Evolutionary conservation across 257 asterid species (phyloP).

Genomic region (Mentha longifolia): DNA sequence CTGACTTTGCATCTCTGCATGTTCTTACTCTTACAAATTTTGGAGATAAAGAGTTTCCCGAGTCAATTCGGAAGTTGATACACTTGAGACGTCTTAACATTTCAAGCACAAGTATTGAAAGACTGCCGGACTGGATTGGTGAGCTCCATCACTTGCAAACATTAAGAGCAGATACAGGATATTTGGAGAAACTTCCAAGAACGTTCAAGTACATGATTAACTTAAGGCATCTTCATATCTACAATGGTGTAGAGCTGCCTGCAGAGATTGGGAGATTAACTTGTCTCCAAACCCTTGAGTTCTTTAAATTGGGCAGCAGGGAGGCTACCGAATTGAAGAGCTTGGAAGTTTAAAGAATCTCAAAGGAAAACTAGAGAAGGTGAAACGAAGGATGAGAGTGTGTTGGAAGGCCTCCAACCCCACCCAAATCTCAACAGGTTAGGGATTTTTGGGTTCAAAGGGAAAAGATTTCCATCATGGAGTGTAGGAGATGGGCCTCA

Average conservation of each 20-base stretch:
- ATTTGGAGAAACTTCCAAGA: not conserved
- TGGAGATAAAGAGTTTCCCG: not conserved
- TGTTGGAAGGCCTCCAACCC: conserved; percentile 23
- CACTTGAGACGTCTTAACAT: not conserved
- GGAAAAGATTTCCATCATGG: too few relatives aligned
- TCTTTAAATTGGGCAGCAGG: not conserved
- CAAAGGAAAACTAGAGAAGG: not conserved
- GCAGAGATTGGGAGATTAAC: conserved; percentile 10
- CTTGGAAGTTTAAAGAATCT: not conserved
- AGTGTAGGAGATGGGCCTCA: too few relatives aligned
- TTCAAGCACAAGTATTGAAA: not conserved
- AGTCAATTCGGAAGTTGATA: too few relatives aligned
- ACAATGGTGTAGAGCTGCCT: not conserved
- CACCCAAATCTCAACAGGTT: not conserved
- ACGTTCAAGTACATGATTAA: not conserved
- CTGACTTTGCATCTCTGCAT: not conserved
- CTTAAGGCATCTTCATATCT: not conserved
- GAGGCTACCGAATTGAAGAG: not conserved
- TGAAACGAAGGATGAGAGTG: conserved; percentile 1
- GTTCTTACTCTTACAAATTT: not conserved
- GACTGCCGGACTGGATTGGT: not conserved
- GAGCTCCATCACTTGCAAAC: conserved; percentile 33
- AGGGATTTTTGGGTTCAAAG: rapidly evolving
- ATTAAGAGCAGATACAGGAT: not conserved
- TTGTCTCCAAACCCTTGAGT: not conserved